Conservation (phyloP, 192 early-diverging fungal genomes). For the Diversispora epigaea region DNA sequence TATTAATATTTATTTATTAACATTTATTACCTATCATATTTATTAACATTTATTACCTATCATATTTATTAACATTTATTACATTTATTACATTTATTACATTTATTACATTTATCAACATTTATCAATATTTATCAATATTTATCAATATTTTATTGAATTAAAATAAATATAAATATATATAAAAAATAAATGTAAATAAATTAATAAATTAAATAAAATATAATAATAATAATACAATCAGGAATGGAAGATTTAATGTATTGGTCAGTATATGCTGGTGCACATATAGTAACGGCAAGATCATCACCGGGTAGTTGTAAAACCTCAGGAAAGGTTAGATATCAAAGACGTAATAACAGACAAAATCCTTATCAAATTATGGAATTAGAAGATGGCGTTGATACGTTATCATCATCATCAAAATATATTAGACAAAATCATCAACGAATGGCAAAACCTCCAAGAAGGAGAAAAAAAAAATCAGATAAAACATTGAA, state of each 20-base stretch:
- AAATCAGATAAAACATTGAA: no score
- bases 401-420: no score
- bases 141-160: no score
- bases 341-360: not conserved
- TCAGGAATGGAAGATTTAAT: conserved; percentile 13
- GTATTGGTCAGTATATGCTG: conserved; percentile 22
- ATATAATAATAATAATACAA: not conserved
- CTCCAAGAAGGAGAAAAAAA: no score
- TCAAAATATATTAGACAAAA: no score
- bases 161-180: no score
- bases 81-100: not conserved
- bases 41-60: not conserved
- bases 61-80: not conserved
- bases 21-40: not conserved
- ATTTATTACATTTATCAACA: not conserved
- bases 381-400: no score
- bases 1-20: not conserved
- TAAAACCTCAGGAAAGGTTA: not conserved
- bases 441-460: no score
- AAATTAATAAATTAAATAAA: not conserved
- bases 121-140: not conserved
- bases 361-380: not conserved
- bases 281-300: not conserved
- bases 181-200: not conserved
- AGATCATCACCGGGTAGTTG: not conserved